phyloP scores from a whole-genome alignment of 1,284 basidiomycete species.

The Irpex sp. region DNA sequence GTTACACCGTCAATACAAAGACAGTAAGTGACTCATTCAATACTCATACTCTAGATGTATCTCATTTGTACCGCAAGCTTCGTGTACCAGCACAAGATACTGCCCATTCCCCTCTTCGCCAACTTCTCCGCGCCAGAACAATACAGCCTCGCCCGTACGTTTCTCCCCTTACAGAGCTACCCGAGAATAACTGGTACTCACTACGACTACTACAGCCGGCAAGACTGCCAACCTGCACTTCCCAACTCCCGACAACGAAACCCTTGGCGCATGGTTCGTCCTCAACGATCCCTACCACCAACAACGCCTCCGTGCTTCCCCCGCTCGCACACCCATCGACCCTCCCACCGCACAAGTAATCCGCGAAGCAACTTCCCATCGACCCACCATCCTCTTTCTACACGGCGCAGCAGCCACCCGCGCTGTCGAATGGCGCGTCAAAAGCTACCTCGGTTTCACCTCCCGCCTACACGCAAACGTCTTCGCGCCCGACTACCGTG shows the following conservation, averaged over 20 bases:
- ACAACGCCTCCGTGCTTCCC: slow-evolving; percentile 29
- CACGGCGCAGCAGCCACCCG: slow-evolving; percentile 89
- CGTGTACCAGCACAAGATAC: slow-evolving; percentile 60
- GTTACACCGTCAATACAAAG: slow-evolving; percentile 65
- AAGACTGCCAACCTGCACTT: slow-evolving; percentile 77
- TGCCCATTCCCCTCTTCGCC: slow-evolving; percentile 62
- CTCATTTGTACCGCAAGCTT: background rate
- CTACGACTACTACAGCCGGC: slow-evolving; percentile 46
- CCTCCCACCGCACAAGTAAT: slow-evolving; percentile 32
- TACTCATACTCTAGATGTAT: background rate
- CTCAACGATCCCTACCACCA: slow-evolving; percentile 71
- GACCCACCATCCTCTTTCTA: slow-evolving; percentile 83
- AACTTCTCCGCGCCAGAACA: slow-evolving; percentile 67
- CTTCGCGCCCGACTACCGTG: slow-evolving; percentile 87
- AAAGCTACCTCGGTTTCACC: slow-evolving; percentile 59
- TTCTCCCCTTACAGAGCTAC: too few species aligned
- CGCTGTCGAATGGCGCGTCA: slow-evolving; percentile 60
- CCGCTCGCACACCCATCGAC: slow-evolving; percentile 10
- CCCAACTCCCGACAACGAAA: slow-evolving; percentile 72
- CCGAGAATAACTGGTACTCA: too few species aligned
- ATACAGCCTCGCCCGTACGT: slow-evolving; percentile 82
- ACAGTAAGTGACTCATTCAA: slow-evolving; percentile 47
- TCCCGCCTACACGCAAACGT: slow-evolving; percentile 72
- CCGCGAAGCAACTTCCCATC: slow-evolving; percentile 44
- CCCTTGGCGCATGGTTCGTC: slow-evolving; percentile 88